A percentile compares a stretch with the other conserved stretches of the same genome.
These are phyloP conservation scores for Stachybotrys elegans DNA, from an alignment of 2,329 filamentous ascomycete genomes.

Conservation along the genomic window DNA sequence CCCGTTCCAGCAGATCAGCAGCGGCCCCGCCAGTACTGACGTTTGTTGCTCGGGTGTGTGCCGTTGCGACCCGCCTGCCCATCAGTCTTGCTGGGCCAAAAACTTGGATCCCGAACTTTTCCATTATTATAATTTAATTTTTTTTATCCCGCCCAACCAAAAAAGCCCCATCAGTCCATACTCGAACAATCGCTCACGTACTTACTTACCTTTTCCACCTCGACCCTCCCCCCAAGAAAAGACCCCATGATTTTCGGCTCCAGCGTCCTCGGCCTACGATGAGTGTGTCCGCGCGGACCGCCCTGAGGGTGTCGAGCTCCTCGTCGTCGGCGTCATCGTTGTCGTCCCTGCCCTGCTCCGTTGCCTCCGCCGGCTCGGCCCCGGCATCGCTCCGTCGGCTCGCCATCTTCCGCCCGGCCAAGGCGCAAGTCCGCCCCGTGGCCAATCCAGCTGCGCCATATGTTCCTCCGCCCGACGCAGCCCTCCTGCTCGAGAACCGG, in stretches of 20 bases:
- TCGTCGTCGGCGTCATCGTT: too few species aligned
- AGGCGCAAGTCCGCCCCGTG: slow-evolving; percentile 22
- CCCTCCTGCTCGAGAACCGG: not conserved
- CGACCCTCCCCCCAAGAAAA: not conserved
- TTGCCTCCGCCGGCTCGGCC: slow-evolving; percentile 14
- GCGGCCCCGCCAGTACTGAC: too few species aligned
- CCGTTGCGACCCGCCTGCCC: too few species aligned
- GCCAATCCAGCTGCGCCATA: slow-evolving; percentile 8
- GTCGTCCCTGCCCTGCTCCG: too few species aligned
- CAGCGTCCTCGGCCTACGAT: slow-evolving; percentile 24
- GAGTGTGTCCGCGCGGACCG: slow-evolving; percentile 26
- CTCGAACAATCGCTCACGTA: too few species aligned
- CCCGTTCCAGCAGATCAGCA: too few species aligned
- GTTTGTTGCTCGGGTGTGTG: too few species aligned
- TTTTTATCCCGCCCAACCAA: too few species aligned
- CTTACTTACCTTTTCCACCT: slow-evolving; percentile 1
- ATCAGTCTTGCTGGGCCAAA: too few species aligned
- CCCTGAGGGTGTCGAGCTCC: slow-evolving; percentile 17
- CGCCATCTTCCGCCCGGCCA: slow-evolving; percentile 22
- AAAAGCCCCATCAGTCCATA: too few species aligned
- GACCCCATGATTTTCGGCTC: not conserved
- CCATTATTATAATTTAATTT: not conserved
- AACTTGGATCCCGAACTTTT: not conserved
- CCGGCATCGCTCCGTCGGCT: too few species aligned
- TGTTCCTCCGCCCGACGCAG: slow-evolving; percentile 1